phyloP scores from a whole-genome alignment of 2,329 filamentous ascomycete species.

The Parascedosporium putredinis region DNA sequence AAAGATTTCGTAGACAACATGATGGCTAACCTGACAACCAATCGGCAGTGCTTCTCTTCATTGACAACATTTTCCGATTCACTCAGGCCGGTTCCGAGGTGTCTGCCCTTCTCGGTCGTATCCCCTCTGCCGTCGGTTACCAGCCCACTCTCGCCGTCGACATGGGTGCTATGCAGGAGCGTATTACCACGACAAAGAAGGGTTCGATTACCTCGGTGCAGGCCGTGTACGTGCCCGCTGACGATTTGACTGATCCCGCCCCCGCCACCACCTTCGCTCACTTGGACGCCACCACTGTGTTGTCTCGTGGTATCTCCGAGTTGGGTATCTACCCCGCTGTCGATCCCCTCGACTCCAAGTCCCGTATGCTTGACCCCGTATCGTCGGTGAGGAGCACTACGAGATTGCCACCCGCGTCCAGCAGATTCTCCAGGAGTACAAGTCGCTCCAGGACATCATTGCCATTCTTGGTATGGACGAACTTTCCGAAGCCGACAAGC shows the following conservation, averaged over 20 bases:
- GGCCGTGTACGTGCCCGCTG: conserved; percentile 99
- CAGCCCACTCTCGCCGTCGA: conserved; percentile 96
- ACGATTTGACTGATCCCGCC: conserved; percentile 99
- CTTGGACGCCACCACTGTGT: conserved; percentile 99
- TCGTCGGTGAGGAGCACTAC: conserved; percentile 98
- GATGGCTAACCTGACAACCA: background rate
- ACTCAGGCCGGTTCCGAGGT: conserved; percentile 99
- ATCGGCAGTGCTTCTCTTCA: conserved; percentile 80
- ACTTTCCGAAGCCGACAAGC: conserved; percentile 96
- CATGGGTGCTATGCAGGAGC: conserved; percentile 99
- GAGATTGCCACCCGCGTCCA: conserved; percentile 86
- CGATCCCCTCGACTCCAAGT: conserved; percentile 99
- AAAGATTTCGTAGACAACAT: too few species aligned
- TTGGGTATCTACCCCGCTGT: conserved; percentile 99
- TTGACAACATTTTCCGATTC: conserved; percentile 99
- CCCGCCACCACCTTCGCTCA: conserved; percentile 99
- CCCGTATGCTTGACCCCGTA: conserved; percentile 97
- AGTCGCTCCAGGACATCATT: conserved; percentile 99
- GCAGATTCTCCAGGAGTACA: conserved; percentile 99
- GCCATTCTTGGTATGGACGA: conserved; percentile 99
- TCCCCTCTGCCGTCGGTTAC: conserved; percentile 99
- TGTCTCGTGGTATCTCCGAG: conserved; percentile 99
- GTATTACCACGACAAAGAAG: conserved; percentile 99
- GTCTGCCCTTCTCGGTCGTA: conserved; percentile 98
- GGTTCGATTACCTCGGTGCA: conserved; percentile 99